Evolutionary conservation across 2,329 filamentous ascomycete genomes (phyloP).

Genomic region (Pseudomassariella vexata): DNA sequence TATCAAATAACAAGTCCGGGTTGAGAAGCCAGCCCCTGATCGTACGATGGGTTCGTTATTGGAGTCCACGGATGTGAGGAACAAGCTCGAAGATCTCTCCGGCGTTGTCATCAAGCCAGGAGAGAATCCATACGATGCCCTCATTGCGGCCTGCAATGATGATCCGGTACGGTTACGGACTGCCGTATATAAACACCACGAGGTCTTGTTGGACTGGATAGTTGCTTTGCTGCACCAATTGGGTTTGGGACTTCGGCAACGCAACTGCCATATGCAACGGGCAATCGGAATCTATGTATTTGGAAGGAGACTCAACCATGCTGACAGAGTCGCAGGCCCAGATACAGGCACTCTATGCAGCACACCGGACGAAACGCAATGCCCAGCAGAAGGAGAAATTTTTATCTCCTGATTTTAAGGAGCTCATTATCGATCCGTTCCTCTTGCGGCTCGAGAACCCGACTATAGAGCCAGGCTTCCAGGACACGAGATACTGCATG

Average conservation of each 20-base stretch:
- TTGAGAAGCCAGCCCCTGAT: no score
- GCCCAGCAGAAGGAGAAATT: slow-evolving; percentile 70
- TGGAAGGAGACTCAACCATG: not conserved
- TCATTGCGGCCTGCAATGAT: slow-evolving; percentile 63
- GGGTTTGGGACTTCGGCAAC: no score
- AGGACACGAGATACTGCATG: slow-evolving; percentile 74
- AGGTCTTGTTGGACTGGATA: not conserved
- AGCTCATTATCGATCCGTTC: slow-evolving; percentile 70
- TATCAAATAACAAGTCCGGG: no score
- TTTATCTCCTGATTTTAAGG: slow-evolving; percentile 59
- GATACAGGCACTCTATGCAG: slow-evolving; percentile 67
- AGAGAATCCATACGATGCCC: slow-evolving; percentile 70
- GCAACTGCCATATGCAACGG: no score
- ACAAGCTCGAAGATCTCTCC: slow-evolving; percentile 50
- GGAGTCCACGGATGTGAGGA: slow-evolving; percentile 35
- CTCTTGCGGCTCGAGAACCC: slow-evolving; percentile 64
- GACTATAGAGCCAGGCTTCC: slow-evolving; percentile 59
- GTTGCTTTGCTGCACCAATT: no score
- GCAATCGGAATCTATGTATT: slow-evolving; percentile 7
- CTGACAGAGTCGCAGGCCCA: slow-evolving; percentile 39
- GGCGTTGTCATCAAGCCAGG: slow-evolving; percentile 42
- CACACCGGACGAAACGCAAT: slow-evolving; percentile 72
- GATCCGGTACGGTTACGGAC: slow-evolving; percentile 50
- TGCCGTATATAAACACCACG: not conserved
- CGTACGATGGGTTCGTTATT: slow-evolving; percentile 31